Conservation (phyloP, 2,329 filamentous ascomycete genomes). For the Tolypocladium endophyticum region DNA sequence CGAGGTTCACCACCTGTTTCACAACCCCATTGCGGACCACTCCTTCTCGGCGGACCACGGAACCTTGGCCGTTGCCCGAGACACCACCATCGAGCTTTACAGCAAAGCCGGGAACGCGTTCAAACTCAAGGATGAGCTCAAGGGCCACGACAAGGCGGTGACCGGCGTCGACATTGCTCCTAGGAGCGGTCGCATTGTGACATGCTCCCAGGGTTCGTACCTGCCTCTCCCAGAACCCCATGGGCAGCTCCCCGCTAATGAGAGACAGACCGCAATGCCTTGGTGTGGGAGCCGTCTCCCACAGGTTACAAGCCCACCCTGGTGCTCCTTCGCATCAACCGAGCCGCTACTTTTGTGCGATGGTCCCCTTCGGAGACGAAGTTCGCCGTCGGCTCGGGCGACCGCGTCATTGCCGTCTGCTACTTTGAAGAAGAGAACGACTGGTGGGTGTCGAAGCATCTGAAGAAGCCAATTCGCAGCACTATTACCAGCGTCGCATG, state of each 20-base stretch:
- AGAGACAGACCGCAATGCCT: conserved; percentile 75
- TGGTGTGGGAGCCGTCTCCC: conserved; percentile 94
- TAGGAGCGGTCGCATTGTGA: conserved; percentile 84
- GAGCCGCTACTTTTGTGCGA: conserved; percentile 90
- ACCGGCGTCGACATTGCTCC: conserved; percentile 95
- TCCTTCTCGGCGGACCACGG: conserved; percentile 90
- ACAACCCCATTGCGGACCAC: conserved; percentile 92
- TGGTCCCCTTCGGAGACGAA: conserved; percentile 97
- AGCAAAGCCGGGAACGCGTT: conserved; percentile 61
- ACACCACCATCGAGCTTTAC: conserved; percentile 86
- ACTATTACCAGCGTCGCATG: conserved; percentile 91
- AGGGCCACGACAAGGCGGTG: conserved; percentile 93
- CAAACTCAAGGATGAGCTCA: conserved; percentile 81
- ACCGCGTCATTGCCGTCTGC: conserved; percentile 90
- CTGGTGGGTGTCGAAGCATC: conserved; percentile 99
- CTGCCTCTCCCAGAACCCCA: not conserved
- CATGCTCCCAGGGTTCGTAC: conserved; percentile 78
- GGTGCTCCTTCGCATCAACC: conserved; percentile 92
- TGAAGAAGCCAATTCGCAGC: conserved; percentile 97
- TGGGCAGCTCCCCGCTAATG: conserved; percentile 3
- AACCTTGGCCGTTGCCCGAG: conserved; percentile 82
- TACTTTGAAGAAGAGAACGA: conserved; percentile 99
- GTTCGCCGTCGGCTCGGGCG: conserved; percentile 93
- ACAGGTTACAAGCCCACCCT: conserved; percentile 93
- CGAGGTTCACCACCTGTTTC: conserved; percentile 94